These are phyloP conservation scores for Fonsecaea multimorphosa DNA, from an alignment of 2,329 filamentous ascomycete genomes.

Conservation along the genomic window DNA sequence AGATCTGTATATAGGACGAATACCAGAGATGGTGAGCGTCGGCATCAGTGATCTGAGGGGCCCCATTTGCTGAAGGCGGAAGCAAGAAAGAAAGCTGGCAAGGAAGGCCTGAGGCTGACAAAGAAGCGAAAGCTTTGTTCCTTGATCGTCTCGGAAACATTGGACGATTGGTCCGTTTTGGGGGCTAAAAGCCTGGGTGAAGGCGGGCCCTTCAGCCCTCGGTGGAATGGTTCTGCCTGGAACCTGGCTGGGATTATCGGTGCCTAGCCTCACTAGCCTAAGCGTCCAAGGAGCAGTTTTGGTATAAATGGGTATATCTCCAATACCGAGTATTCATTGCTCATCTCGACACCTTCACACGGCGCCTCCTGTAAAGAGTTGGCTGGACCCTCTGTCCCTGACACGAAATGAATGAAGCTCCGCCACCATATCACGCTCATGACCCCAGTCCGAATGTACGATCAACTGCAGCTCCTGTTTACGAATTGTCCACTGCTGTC, in stretches of 20 bases:
- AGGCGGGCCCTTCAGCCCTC: too few species aligned
- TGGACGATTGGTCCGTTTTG: too few species aligned
- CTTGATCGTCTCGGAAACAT: background rate
- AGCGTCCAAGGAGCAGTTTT: background rate
- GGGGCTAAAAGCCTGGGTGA: too few species aligned
- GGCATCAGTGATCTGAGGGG: too few species aligned
- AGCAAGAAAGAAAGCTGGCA: too few species aligned
- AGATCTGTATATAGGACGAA: too few species aligned
- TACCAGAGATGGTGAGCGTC: too few species aligned
- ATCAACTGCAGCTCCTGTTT: background rate
- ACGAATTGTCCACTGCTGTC: background rate
- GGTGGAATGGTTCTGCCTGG: background rate
- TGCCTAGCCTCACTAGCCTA: background rate
- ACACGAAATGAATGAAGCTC: constrained; percentile 8
- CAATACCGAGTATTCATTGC: background rate
- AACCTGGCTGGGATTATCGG: background rate
- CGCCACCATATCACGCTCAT: constrained; percentile 3
- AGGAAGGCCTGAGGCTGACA: too few species aligned
- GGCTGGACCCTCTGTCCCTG: background rate
- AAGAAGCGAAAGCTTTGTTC: background rate
- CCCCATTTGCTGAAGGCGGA: too few species aligned
- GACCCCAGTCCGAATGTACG: background rate
- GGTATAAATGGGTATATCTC: background rate
- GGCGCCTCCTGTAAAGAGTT: background rate
- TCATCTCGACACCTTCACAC: background rate